phyloP scores from a whole-genome alignment of 805 yeast genomes.

The Myxozyma mucilagina region DNA sequence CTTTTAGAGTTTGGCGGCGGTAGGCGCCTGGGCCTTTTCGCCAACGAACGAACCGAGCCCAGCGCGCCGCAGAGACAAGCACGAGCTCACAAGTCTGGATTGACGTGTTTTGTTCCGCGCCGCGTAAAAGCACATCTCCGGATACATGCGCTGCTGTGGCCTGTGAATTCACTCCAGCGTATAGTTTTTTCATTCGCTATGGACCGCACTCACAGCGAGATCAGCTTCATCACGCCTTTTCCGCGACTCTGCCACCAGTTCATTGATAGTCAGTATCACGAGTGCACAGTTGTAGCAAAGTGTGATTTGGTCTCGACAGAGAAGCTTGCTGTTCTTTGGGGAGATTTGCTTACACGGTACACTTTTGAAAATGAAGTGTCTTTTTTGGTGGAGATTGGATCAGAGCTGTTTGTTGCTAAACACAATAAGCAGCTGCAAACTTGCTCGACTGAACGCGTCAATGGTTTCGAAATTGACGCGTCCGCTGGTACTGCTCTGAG shows the following conservation, averaged over 20 bases:
- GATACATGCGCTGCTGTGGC: not conserved
- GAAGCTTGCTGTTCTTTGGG: constrained; percentile 10
- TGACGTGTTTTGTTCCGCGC: no score
- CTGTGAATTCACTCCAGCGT: not conserved
- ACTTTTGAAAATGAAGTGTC: constrained; percentile 1
- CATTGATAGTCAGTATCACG: not conserved
- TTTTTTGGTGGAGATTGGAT: not conserved
- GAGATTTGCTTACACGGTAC: not conserved
- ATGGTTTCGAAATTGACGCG: not conserved
- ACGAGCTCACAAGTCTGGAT: no score
- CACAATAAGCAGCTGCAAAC: not conserved
- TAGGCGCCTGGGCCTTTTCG: no score
- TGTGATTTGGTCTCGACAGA: not conserved
- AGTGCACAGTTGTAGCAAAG: not conserved
- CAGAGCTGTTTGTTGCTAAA: not conserved
- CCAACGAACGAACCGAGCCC: no score
- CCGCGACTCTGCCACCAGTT: not conserved
- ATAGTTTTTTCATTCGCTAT: not conserved
- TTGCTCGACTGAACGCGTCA: not conserved
- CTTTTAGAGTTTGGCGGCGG: no score
- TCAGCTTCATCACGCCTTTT: not conserved
- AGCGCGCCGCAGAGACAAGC: no score
- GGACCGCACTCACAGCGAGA: not conserved
- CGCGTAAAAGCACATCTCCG: no score
- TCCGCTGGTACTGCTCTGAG: not conserved